Percentiles rank a stretch among this genome's conserved stretches.
These are phyloP conservation scores for Thoreauomyces humboldtii DNA, from an alignment of 192 early-diverging fungal species.

Conservation along the genomic window DNA sequence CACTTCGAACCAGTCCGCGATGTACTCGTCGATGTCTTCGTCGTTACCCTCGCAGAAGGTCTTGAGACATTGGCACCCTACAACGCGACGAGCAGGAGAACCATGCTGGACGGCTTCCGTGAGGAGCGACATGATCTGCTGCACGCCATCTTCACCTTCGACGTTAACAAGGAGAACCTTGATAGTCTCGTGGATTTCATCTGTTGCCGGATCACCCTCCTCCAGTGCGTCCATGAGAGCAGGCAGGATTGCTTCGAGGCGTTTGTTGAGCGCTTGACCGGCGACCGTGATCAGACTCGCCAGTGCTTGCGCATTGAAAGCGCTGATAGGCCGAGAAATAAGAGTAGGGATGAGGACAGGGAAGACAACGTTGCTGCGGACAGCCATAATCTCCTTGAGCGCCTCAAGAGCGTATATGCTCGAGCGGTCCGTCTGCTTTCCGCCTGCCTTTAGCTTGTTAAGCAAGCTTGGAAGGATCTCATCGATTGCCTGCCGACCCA, in stretches of 20 bases:
- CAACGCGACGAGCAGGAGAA: slow-evolving; percentile 11
- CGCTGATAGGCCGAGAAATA: slow-evolving; percentile 78
- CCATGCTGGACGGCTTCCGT: slow-evolving; percentile 59
- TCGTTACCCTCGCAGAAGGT: slow-evolving; percentile 66
- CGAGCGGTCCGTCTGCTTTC: slow-evolving; percentile 13
- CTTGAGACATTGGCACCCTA: slow-evolving; percentile 61
- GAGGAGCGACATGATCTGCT: slow-evolving; percentile 74
- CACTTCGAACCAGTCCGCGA: slow-evolving; percentile 77
- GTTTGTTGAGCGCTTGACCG: slow-evolving; percentile 77
- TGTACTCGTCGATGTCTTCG: slow-evolving; percentile 61
- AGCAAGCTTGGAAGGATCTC: slow-evolving; percentile 87
- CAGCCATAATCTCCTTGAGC: slow-evolving; percentile 95
- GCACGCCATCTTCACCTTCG: slow-evolving; percentile 79
- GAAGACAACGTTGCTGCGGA: slow-evolving; percentile 96
- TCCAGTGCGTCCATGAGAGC: slow-evolving; percentile 80
- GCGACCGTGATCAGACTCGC: slow-evolving; percentile 88
- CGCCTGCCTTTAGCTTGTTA: slow-evolving; percentile 60
- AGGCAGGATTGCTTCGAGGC: slow-evolving; percentile 75
- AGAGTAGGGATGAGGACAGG: slow-evolving; percentile 96
- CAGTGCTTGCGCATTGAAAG: slow-evolving; percentile 90
- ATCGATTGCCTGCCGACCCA: slow-evolving; percentile 92
- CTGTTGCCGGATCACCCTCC: slow-evolving; percentile 59
- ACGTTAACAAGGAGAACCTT: slow-evolving; percentile 70
- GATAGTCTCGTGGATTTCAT: slow-evolving; percentile 72
- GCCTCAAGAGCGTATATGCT: slow-evolving; percentile 82